phyloP scores from a whole-genome alignment of 2,329 filamentous ascomycete species.

The Pestalotiopsis sp. region DNA sequence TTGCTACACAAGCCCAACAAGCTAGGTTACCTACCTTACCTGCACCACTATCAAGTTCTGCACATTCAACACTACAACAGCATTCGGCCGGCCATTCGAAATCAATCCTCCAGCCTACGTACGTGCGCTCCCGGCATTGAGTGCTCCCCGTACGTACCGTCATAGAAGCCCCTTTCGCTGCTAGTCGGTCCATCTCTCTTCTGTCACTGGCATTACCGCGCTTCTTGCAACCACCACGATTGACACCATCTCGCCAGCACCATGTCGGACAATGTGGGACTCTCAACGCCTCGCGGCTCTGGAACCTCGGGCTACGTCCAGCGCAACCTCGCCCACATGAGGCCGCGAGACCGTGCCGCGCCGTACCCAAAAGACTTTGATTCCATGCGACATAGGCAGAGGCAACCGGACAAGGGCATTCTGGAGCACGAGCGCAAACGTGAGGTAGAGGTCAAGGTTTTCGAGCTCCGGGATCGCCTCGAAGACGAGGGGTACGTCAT shows the following conservation, averaged over 20 bases:
- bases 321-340: slow-evolving; percentile 87
- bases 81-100: no score
- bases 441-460: slow-evolving; percentile 89
- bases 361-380: slow-evolving; percentile 75
- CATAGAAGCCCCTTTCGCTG: no score
- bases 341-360: slow-evolving; percentile 76
- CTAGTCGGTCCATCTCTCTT: not conserved
- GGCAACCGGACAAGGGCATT: slow-evolving; percentile 89
- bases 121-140: no score
- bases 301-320: slow-evolving; percentile 98
- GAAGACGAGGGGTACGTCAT: slow-evolving; percentile 78
- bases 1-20: no score
- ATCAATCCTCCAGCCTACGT: no score
- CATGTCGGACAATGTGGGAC: slow-evolving; percentile 98
- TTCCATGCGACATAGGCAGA: slow-evolving; percentile 71
- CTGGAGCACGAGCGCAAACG: slow-evolving; percentile 92
- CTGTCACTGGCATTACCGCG: not conserved
- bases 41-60: no score
- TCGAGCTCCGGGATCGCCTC: slow-evolving; percentile 86
- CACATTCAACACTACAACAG: no score
- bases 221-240: not conserved
- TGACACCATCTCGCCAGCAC: slow-evolving; percentile 9
- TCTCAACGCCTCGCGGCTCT: slow-evolving; percentile 89
- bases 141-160: no score
- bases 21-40: no score